A percentile compares a stretch with the other conserved stretches of the same genome.
These are phyloP conservation scores for Daldinia loculata DNA, from an alignment of 495 filamentous ascomycete species.

Conservation along the genomic window DNA sequence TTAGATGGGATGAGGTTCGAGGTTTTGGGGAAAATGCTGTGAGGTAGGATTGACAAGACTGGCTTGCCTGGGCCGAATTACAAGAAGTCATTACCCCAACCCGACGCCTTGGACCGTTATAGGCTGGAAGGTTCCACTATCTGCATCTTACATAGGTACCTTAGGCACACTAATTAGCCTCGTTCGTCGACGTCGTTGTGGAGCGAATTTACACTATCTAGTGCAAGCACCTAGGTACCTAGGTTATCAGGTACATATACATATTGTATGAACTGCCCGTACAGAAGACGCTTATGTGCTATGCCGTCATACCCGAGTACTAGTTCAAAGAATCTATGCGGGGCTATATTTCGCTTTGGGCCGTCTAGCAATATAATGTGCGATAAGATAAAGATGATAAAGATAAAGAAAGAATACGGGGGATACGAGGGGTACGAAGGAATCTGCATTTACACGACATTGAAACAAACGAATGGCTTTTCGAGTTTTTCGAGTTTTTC, in stretches of 20 bases:
- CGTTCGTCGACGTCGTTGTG: too few relatives aligned
- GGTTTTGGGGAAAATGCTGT: constrained; percentile 5
- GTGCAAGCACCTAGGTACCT: background rate
- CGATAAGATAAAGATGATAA: constrained; percentile 7
- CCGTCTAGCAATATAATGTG: too few relatives aligned
- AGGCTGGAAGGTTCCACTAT: constrained; percentile 21
- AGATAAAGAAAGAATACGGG: too few relatives aligned
- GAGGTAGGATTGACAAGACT: background rate
- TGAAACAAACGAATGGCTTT: too few relatives aligned
- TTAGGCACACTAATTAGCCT: too few relatives aligned
- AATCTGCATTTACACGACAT: too few relatives aligned
- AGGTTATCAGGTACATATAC: too few relatives aligned
- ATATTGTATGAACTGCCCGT: too few relatives aligned
- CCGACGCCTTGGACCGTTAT: constrained; percentile 19
- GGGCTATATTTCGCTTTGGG: constrained; percentile 1
- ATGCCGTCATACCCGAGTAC: constrained; percentile 32
- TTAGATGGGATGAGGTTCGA: background rate
- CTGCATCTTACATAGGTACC: too few relatives aligned
- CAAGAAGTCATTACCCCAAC: constrained; percentile 11
- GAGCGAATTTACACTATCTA: too few relatives aligned
- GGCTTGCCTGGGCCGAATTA: background rate
- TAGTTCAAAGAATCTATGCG: constrained; percentile 13
- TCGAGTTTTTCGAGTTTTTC: too few relatives aligned
- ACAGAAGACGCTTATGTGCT: constrained; percentile 14
- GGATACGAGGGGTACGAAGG: too few relatives aligned